A percentile compares a stretch with the other conserved stretches of the same genome.
Conservation (phyloP, 257 asterid genomes). For the Jaltomata sinuosa region DNA sequence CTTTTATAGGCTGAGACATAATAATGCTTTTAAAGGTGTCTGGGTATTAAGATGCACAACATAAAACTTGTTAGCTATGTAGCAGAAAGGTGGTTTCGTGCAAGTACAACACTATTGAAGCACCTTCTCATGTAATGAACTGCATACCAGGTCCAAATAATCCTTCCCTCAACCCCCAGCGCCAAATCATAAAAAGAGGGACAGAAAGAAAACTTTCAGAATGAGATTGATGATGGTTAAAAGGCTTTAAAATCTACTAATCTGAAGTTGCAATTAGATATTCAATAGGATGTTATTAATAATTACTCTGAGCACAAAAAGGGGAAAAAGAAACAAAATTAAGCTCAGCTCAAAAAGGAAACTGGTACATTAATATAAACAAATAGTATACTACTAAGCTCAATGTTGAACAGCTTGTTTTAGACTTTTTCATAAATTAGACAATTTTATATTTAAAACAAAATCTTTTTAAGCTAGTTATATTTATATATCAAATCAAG, state of each 20-base stretch:
- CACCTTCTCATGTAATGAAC: background rate
- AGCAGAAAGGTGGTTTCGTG: background rate
- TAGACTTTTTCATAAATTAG: background rate
- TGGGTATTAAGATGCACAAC: background rate
- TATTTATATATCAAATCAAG: background rate
- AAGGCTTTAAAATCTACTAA: background rate
- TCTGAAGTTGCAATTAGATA: background rate
- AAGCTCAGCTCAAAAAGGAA: background rate
- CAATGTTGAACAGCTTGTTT: background rate
- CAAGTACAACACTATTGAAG: background rate
- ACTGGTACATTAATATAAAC: background rate
- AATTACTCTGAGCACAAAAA: background rate
- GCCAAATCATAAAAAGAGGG: background rate
- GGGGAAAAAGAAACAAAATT: background rate
- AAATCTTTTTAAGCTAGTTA: background rate
- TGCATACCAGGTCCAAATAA: background rate
- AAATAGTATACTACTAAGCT: background rate
- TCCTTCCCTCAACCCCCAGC: background rate
- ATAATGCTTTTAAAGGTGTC: background rate
- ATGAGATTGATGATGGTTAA: background rate
- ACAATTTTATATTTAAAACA: background rate
- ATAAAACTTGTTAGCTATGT: background rate
- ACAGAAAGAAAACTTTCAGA: background rate
- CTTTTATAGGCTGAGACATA: background rate
- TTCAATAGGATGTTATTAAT: background rate